Percentiles rank a stretch among this genome's conserved stretches.
These are phyloP conservation scores for Trichosanthes cucumerina DNA, from an alignment of 306 rosid species.

Conservation along the genomic window DNA sequence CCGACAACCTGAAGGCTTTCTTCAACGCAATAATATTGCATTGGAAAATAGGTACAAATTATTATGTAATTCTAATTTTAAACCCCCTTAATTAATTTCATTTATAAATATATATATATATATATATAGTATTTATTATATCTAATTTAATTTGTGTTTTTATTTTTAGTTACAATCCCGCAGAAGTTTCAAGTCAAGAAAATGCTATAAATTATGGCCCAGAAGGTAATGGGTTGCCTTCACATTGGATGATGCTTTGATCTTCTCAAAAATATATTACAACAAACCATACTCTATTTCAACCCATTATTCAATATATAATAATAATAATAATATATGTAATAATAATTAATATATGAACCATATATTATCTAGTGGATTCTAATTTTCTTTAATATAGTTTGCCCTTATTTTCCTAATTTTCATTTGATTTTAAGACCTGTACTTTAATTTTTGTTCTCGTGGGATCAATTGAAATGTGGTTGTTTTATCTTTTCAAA, in stretches of 20 bases:
- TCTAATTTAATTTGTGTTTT: background rate
- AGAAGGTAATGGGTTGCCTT: background rate
- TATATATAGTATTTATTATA: no score
- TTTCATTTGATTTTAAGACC: no score
- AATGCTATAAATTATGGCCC: background rate
- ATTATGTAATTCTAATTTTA: background rate
- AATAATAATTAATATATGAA: background rate
- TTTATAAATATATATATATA: background rate
- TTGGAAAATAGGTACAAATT: slow-evolving; percentile 43
- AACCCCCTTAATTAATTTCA: no score
- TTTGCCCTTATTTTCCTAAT: background rate
- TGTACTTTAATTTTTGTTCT: background rate
- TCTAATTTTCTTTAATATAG: background rate
- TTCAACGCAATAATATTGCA: slow-evolving; percentile 27
- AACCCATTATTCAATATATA: background rate
- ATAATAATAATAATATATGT: background rate
- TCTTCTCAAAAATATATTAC: background rate
- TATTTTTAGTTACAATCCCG: background rate
- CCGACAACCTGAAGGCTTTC: slow-evolving; percentile 28
- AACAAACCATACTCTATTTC: background rate
- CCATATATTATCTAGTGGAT: background rate
- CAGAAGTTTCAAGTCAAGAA: background rate
- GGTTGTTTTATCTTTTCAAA: no score
- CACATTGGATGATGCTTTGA: slow-evolving; percentile 7
- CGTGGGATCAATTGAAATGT: background rate